Evolutionary conservation across 176 grass and related monocot species (phyloP), one percentile per base, ranked within the genome.

Genomic region (Cocos nucifera): DNA sequence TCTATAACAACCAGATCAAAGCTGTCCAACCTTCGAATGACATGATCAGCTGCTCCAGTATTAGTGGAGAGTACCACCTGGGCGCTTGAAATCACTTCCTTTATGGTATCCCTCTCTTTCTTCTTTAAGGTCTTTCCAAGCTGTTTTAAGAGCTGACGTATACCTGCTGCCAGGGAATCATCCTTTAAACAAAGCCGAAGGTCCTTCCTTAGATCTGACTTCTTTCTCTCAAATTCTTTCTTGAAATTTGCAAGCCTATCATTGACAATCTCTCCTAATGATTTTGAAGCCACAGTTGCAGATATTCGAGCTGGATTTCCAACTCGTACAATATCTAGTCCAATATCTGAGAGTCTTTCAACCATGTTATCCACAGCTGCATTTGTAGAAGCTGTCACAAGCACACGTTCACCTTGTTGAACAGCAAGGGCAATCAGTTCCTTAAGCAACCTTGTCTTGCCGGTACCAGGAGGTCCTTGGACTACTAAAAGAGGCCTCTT

Each of bases 1-100:
- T 97, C 92, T 66, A 91, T 73, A 73, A 97, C 75, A 50, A 97
- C 87, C 51, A 97, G 75, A 83, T 88, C 92, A 82, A 91, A 97
- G 18, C 55, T 72, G 65, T 72, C 81, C 18, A 67, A 51, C 85
- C 64, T 78, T 64, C 92, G 82, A 54, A 97, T 88, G 69, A 90
- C 67, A 17, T 83, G 81, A 75, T 91, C 84, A 48, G 87, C 81
- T 63, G 92, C 87, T 23, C 92, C 87, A 19, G 78, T 88, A 59
- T 91, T 91, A 54, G 92, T 97, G 12, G 84, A 83, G 70, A 97
- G 78, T 28, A 97, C 76, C 66, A 97, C 80, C 19, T 91, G 78
- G 39, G 92, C 84, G 28, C 65, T 62, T 23, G 83, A 85, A 24
- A 97, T 71, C 53, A 91, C 86, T 77, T 97, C 75, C 67, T 61